Percentiles rank a stretch among this genome's conserved stretches.
Evolutionary conservation across 208 protist genomes (phyloP).

Genomic region (Trypanosoma vivax): DNA sequence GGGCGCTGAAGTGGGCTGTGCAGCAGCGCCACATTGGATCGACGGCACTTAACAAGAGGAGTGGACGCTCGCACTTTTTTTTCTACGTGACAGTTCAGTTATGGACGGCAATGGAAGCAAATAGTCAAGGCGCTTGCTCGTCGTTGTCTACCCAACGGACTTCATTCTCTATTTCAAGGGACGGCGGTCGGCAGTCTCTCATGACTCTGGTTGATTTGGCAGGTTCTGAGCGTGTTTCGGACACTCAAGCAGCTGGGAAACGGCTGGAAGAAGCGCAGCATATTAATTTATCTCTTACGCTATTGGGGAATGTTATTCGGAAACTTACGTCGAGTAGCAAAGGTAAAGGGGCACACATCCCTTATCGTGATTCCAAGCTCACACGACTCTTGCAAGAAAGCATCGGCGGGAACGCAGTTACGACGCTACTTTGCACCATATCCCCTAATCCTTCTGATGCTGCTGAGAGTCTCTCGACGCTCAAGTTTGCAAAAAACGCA

Average conservation of each 20-base stretch:
- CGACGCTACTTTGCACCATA: conserved; percentile 74
- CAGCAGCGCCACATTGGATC: conserved; percentile 41
- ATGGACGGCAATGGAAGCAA: background rate
- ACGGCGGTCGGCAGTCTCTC: conserved; percentile 24
- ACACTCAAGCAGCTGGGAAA: conserved; percentile 63
- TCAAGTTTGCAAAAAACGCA: conserved; percentile 74
- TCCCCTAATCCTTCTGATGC: conserved; percentile 47
- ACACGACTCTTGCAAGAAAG: conserved; percentile 82
- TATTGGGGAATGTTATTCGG: conserved; percentile 87
- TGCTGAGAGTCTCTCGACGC: conserved; percentile 68
- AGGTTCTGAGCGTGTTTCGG: conserved; percentile 81
- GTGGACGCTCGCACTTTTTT: conserved; percentile 80
- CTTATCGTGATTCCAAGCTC: conserved; percentile 79
- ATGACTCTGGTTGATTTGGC: conserved; percentile 91
- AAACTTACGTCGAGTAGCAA: conserved; percentile 25
- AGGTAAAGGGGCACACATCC: background rate
- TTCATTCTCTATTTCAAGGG: background rate
- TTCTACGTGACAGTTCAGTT: conserved; percentile 58
- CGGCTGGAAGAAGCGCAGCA: conserved; percentile 74
- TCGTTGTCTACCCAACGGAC: background rate
- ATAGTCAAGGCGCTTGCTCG: conserved; percentile 1
- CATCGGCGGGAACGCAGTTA: conserved; percentile 72
- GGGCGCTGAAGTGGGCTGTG: conserved; percentile 23
- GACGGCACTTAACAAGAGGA: conserved; percentile 81
- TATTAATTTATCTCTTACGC: conserved; percentile 91